Conservation (phyloP, 2,329 filamentous ascomycete genomes). For the Chaetomium strumarium region DNA sequence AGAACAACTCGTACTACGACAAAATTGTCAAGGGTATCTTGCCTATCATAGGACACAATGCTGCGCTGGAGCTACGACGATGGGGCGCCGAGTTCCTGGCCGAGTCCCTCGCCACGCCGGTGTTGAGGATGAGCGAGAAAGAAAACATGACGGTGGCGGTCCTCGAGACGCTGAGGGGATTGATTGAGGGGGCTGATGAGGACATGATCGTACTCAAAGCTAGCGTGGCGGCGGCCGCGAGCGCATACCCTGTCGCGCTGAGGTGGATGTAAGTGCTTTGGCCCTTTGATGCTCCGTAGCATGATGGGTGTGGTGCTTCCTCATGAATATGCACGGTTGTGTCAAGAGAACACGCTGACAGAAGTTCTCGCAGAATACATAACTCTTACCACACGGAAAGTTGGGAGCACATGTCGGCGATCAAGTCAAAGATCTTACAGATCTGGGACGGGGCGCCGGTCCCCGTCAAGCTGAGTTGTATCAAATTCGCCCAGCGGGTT, state of each 20-base stretch:
- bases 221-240: slow-evolving; percentile 81
- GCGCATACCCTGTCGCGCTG: slow-evolving; percentile 87
- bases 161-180: slow-evolving; percentile 66
- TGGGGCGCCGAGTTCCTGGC: slow-evolving; percentile 96
- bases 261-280: slow-evolving; percentile 77
- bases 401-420: slow-evolving; percentile 82
- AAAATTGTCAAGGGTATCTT: slow-evolving; percentile 88
- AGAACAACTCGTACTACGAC: slow-evolving; percentile 81
- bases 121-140: slow-evolving; percentile 70
- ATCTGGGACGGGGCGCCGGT: slow-evolving; percentile 78
- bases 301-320: neutral
- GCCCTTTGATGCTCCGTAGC: neutral
- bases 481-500: slow-evolving; percentile 94
- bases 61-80: slow-evolving; percentile 75
- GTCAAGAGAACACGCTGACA: slow-evolving; percentile 14
- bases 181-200: slow-evolving; percentile 65
- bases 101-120: slow-evolving; percentile 92
- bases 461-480: slow-evolving; percentile 83
- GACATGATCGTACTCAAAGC: slow-evolving; percentile 79
- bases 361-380: slow-evolving; percentile 59
- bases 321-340: neutral
- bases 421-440: slow-evolving; percentile 82
- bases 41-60: slow-evolving; percentile 75
- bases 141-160: slow-evolving; percentile 71
- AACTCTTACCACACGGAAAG: slow-evolving; percentile 73